Conservation (phyloP, 2,329 filamentous ascomycete genomes). For the Dothidotthia symphoricarpi region DNA sequence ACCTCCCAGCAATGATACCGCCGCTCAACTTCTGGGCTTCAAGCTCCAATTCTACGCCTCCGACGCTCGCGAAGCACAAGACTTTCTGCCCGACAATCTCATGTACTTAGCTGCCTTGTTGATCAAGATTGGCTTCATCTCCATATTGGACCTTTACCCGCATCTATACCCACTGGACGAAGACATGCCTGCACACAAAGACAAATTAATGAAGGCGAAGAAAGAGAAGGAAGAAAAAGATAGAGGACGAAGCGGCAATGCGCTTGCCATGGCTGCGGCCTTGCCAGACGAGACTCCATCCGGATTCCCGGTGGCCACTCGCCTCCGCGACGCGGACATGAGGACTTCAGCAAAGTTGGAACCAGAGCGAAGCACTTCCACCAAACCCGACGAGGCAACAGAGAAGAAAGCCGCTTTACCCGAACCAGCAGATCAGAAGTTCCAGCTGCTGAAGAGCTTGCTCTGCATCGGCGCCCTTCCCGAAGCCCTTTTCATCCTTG, state of each 20-base stretch:
- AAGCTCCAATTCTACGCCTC: slow-evolving; percentile 95
- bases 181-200: slow-evolving; percentile 72
- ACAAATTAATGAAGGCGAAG: slow-evolving; percentile 64
- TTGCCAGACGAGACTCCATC: slow-evolving; percentile 76
- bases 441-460: slow-evolving; percentile 76
- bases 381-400: slow-evolving; percentile 42
- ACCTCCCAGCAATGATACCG: slow-evolving; percentile 82
- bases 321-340: slow-evolving; percentile 58
- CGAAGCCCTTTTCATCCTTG: slow-evolving; percentile 87
- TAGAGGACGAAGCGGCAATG: slow-evolving; percentile 71
- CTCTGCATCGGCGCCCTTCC: slow-evolving; percentile 89
- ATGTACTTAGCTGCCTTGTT: slow-evolving; percentile 88
- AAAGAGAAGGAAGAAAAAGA: slow-evolving; percentile 69
- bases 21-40: slow-evolving; percentile 93
- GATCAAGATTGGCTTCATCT: slow-evolving; percentile 97
- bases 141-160: slow-evolving; percentile 83
- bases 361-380: slow-evolving; percentile 46
- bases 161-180: slow-evolving; percentile 86
- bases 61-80: slow-evolving; percentile 67
- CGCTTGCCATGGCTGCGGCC: slow-evolving; percentile 80
- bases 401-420: slow-evolving; percentile 55
- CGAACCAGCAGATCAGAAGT: slow-evolving; percentile 84
- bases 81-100: slow-evolving; percentile 84
- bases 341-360: slow-evolving; percentile 41
- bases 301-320: slow-evolving; percentile 43